Conservation (phyloP, 805 yeast genomes). For the Candida montana region DNA sequence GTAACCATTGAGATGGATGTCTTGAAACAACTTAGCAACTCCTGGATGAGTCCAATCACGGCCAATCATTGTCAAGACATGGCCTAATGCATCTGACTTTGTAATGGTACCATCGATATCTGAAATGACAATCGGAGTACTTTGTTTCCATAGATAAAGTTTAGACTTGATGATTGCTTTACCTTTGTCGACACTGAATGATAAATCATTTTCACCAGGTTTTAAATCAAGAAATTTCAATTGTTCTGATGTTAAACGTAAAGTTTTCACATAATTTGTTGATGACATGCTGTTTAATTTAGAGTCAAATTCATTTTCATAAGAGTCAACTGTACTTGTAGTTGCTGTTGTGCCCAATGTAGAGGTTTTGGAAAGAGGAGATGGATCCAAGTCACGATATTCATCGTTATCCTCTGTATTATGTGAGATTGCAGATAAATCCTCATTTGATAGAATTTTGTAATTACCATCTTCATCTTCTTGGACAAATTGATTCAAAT, state of each 20-base stretch:
- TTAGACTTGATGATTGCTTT: slow-evolving; percentile 70
- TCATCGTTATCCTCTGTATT: background rate
- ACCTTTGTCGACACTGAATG: slow-evolving; percentile 78
- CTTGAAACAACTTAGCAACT: slow-evolving; percentile 87
- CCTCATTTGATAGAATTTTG: slow-evolving; percentile 41
- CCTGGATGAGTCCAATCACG: slow-evolving; percentile 98
- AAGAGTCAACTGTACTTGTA: slow-evolving; percentile 3
- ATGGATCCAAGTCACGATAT: no score
- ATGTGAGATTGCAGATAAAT: slow-evolving; percentile 5
- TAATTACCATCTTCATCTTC: slow-evolving; percentile 67
- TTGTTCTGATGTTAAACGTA: slow-evolving; percentile 89
- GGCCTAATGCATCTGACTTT: slow-evolving; percentile 96
- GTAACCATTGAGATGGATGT: slow-evolving; percentile 82
- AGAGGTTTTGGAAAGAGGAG: background rate
- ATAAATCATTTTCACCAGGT: slow-evolving; percentile 73
- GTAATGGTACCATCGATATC: slow-evolving; percentile 98
- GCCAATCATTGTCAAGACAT: slow-evolving; percentile 87
- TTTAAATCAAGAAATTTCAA: slow-evolving; percentile 65
- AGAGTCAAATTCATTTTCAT: slow-evolving; percentile 4
- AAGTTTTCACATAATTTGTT: slow-evolving; percentile 67
- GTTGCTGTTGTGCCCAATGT: background rate
- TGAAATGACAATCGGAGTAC: slow-evolving; percentile 87
- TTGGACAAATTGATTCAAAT: slow-evolving; percentile 39
- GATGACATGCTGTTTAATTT: slow-evolving; percentile 12
- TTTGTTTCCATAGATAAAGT: slow-evolving; percentile 76